A percentile compares a stretch with the other conserved stretches of the same genome.
Conservation (phyloP, 1,139 yeast genomes). For the Saccharomyces hybrid region DNA sequence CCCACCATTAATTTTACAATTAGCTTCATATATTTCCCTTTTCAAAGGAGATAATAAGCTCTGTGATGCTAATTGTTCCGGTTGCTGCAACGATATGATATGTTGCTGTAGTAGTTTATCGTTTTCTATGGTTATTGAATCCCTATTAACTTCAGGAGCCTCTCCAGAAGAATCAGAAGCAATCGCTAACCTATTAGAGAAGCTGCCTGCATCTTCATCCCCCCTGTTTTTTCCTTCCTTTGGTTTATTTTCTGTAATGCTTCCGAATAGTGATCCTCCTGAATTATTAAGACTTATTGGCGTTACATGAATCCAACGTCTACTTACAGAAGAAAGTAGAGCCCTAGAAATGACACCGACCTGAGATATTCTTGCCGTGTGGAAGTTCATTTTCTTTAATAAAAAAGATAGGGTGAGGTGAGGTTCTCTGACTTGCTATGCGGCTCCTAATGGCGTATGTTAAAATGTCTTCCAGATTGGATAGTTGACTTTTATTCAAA, state of each 20-base stretch:
- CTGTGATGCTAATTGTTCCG: conserved; percentile 34
- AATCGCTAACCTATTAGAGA: conserved; percentile 20
- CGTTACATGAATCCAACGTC: not conserved
- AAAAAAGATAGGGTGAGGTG: not conserved
- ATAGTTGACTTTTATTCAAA: not conserved
- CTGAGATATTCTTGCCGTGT: not conserved
- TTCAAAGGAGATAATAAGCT: conserved; percentile 64
- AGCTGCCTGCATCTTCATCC: conserved; percentile 10
- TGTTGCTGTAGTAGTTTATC: conserved; percentile 39
- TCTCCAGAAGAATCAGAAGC: conserved; percentile 13
- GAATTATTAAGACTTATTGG: not conserved
- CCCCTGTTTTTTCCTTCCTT: conserved; percentile 1
- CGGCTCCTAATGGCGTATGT: not conserved
- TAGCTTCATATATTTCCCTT: conserved; percentile 50
- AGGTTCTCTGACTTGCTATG: not conserved
- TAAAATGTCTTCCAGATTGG: not conserved
- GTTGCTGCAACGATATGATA: conserved; percentile 34
- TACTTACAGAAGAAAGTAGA: not conserved
- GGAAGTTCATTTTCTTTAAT: not conserved
- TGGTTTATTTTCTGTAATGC: conserved; percentile 1
- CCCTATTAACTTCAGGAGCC: conserved; percentile 11
- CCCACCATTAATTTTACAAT: conserved; percentile 54
- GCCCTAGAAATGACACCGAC: not conserved
- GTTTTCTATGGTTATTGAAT: conserved; percentile 29
- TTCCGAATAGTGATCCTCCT: conserved; percentile 3